Base-by-base conservation (phyloP, 768 basidiomycete species). In the Tephrocybe sp. region DNA sequence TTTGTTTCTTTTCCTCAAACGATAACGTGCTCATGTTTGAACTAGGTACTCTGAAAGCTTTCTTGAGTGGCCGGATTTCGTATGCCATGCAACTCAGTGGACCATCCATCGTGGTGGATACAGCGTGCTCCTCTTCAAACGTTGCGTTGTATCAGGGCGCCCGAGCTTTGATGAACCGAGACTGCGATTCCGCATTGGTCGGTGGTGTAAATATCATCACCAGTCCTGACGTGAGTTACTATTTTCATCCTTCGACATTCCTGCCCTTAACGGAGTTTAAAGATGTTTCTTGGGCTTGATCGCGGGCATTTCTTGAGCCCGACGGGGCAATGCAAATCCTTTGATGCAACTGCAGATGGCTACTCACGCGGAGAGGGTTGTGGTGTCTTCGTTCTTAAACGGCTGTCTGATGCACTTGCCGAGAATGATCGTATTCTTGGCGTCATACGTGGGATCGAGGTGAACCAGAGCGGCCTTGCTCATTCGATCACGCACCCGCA, bases 401-500 rank as follows among this genome's bases (percentile, higher is more conserved):
- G 86, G 9, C 70, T 89, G 15, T 65, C 71, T 1, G 84, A 88
- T 58, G 88, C 88, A 3, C 45, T 80, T 8, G 68, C 69, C 11
- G 86, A 88, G 59, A 77, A 84, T 57, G 88, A 90, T 62, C 71
- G 71, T 29, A 80, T 91, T 45, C 64, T 82, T 18, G 88, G 81
- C 21, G 70, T 89, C 52, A 86, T 91, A 48, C 79, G 80, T 13
- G 86, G 80, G 0, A 55, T 82, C 16, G 88, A 87, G 59, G 73
- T 86, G 31, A 91, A 88, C 55, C 88, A 89, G 63, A 84, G 80
- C 45, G 84, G 82, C 10, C 63, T 71, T 12, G 80, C 84, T 0
- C 65, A 73, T 29, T 88, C 86, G 1, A 87, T 91, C 58, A 90
- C 87, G 1, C 81, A 83, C 50, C 87, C 88, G 1, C 86, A 91